phyloP scores from a whole-genome alignment of 2,329 filamentous ascomycete genomes.

The Myriosclerotinia duriaeana region DNA sequence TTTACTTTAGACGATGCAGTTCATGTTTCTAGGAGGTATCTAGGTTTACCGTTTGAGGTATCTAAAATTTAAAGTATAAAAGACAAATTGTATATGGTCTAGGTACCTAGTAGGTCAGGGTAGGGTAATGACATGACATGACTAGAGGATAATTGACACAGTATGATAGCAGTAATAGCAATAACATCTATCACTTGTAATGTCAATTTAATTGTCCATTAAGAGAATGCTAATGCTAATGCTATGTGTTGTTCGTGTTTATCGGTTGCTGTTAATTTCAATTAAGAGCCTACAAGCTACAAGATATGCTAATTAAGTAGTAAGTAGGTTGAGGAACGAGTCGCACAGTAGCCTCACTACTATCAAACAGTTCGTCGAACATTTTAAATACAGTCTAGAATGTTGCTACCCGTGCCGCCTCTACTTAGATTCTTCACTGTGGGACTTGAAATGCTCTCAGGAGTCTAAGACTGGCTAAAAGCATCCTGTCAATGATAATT shows the following conservation, averaged over 20 bases:
- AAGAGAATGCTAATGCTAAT: not conserved
- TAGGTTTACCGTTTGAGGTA: not conserved
- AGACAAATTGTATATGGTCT: not conserved
- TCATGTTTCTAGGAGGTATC: not conserved
- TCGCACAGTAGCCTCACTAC: not conserved
- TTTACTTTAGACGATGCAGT: conserved; percentile 8
- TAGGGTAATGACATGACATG: no score
- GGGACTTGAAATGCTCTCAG: not conserved
- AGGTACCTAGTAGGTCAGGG: not conserved
- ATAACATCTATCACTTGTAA: not conserved
- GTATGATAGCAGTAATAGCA: not conserved
- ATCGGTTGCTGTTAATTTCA: conserved; percentile 1
- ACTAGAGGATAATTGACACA: not conserved
- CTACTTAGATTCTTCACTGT: conserved; percentile 10
- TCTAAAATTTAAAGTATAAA: not conserved
- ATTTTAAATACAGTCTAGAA: conserved; percentile 19
- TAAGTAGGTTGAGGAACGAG: not conserved
- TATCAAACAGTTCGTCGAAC: conserved; percentile 1
- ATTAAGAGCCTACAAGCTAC: not conserved
- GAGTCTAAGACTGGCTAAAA: no score
- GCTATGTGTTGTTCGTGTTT: conserved; percentile 14
- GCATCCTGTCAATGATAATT: conserved; percentile 3
- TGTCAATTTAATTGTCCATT: not conserved
- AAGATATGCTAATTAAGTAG: not conserved
- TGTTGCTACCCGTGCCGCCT: conserved; percentile 20